Evolutionary conservation across 371 early-diverging fungal genomes (phyloP), one percentile per base, ranked within the genome.

Genomic region (Syncephalastrum monosporum): DNA sequence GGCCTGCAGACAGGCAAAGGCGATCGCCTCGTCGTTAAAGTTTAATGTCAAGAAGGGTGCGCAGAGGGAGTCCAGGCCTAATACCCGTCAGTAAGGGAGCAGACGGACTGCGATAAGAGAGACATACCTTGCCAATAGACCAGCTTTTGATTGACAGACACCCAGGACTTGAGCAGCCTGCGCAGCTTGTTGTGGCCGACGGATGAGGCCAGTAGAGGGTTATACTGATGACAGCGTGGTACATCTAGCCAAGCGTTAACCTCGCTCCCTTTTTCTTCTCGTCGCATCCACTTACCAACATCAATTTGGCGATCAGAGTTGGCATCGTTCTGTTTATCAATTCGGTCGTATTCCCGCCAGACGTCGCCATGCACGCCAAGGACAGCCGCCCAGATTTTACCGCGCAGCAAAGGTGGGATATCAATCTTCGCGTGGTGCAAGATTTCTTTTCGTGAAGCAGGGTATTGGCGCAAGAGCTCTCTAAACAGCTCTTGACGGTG

Each of bases 111-210:
- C 15, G n/a, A 5, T 21, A 61, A 25, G 50, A 55, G 45, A 16
- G 29, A 42, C 8, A 17, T 75, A 81, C 90, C 92, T 85, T 93
- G 93, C 93, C 93, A 93, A 58, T 93, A 93, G 13, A 90, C 92
- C n/a, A 79, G 59, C 8, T 78, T 61, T 14, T 68, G 25, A 53
- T 89, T 86, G 0, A 79, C 82, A 2, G 78, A 71, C 0, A 89
- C 75, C 89, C 89, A 90, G 21, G 86, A 79, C 65, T 88, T 89
- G 23, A 90, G 61, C 5, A 92, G 50, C 24, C 88, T 72, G 52
- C 82, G 75, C 59, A 93, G 64, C 54, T 88, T 88, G 47, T 74
- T 73, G 64, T 91, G 93, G 1, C 93, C 93, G 12, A 72, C 64
- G 5, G 85, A 81, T 19, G 88, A 88, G 5, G 86, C 83, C 53